These are phyloP conservation scores for Cenococcum geophilum DNA, from an alignment of 495 filamentous ascomycete species.

Conservation along the genomic window DNA sequence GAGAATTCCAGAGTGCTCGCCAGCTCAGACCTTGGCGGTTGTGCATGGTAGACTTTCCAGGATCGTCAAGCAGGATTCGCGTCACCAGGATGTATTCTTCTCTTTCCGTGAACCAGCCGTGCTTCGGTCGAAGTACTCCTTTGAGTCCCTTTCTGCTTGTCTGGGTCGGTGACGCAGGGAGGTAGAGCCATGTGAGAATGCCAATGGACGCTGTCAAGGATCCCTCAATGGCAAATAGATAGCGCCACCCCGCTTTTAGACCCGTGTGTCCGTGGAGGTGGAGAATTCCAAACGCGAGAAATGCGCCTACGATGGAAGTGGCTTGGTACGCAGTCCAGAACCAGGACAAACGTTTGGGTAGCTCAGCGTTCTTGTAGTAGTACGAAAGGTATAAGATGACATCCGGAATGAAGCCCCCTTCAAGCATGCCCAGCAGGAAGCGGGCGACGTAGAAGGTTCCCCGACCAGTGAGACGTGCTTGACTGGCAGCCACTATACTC, in stretches of 20 bases:
- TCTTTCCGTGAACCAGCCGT: slow-evolving; percentile 62
- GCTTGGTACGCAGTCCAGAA: slow-evolving; percentile 66
- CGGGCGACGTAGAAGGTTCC: slow-evolving; percentile 8
- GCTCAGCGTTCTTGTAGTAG: slow-evolving; percentile 62
- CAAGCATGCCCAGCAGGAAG: slow-evolving; percentile 13
- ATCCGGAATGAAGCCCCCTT: slow-evolving; percentile 39
- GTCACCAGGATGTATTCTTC: slow-evolving; percentile 58
- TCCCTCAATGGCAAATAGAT: slow-evolving; percentile 56
- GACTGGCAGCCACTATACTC: slow-evolving; percentile 12
- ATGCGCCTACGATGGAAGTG: slow-evolving; percentile 59
- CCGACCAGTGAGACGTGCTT: slow-evolving; percentile 13
- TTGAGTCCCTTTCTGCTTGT: slow-evolving; percentile 47
- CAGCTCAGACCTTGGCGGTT: slow-evolving; percentile 52
- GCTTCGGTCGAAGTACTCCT: slow-evolving; percentile 53
- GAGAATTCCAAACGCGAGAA: slow-evolving; percentile 66
- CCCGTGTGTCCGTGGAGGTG: slow-evolving; percentile 55
- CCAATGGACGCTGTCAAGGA: slow-evolving; percentile 56
- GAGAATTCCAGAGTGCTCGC: slow-evolving; percentile 48
- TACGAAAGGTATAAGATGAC: slow-evolving; percentile 62
- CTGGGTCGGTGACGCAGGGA: slow-evolving; percentile 66
- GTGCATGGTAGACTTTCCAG: slow-evolving; percentile 56
- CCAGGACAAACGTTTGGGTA: slow-evolving; percentile 57
- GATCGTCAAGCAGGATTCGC: slow-evolving; percentile 63
- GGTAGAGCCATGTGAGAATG: slow-evolving; percentile 56
- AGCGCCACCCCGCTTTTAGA: slow-evolving; percentile 59